These are phyloP conservation scores for Camptophora hylomeconis DNA, from an alignment of 2,329 filamentous ascomycete species.

Conservation along the genomic window DNA sequence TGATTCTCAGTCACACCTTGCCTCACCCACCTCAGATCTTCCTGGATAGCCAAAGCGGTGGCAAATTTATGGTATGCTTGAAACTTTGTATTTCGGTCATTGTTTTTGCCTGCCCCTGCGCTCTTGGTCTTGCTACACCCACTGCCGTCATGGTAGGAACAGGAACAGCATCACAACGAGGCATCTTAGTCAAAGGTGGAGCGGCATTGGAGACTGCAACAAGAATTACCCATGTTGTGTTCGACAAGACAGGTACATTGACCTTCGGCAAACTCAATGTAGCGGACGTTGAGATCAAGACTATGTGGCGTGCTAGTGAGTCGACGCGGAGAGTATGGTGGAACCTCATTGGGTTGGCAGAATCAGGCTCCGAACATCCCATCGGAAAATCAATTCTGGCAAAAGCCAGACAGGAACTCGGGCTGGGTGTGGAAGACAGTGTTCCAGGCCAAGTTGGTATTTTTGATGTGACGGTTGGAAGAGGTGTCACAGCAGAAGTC, in stretches of 20 bases:
- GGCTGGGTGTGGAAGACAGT: conserved; percentile 55
- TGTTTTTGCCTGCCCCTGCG: conserved; percentile 94
- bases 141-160: conserved; percentile 99
- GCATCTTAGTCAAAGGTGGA: conserved; percentile 95
- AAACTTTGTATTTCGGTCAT: conserved; percentile 98
- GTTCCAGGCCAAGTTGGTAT: conserved; percentile 76
- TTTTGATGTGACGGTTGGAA: conserved; percentile 71
- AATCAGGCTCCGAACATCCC: conserved; percentile 91
- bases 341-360: conserved; percentile 87
- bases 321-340: conserved; percentile 73
- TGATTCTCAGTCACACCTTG: conserved; percentile 82
- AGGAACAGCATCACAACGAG: conserved; percentile 88
- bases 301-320: conserved; percentile 56
- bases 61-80: conserved; percentile 89
- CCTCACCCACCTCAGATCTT: conserved; percentile 81
- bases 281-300: conserved; percentile 53
- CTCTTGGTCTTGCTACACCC: conserved; percentile 86
- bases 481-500: conserved; percentile 69
- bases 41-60: conserved; percentile 63
- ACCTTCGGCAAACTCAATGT: conserved; percentile 95
- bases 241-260: conserved; percentile 93
- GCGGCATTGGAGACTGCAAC: conserved; percentile 83
- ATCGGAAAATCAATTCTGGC: conserved; percentile 77
- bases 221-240: conserved; percentile 75
- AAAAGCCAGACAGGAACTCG: conserved; percentile 63